A percentile compares a stretch with the other conserved stretches of the same genome.
Evolutionary conservation across 2,329 filamentous ascomycete genomes (phyloP).

Genomic region (Podosphaera fusca): DNA sequence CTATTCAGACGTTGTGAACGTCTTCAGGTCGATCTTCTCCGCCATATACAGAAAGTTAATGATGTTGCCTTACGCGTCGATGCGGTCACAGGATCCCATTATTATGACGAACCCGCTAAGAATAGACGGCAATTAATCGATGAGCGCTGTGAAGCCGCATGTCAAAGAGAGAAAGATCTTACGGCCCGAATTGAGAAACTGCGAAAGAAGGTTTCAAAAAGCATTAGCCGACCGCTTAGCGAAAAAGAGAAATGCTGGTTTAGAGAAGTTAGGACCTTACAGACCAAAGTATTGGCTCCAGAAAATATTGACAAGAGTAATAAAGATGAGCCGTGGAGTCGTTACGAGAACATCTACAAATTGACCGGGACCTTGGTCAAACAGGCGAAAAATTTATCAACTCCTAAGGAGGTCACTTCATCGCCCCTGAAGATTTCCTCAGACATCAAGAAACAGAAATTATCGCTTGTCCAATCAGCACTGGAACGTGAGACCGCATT

Average conservation of each 20-base stretch:
- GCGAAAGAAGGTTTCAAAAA: slow-evolving; percentile 25
- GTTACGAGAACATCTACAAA: slow-evolving; percentile 27
- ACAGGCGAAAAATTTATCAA: slow-evolving; percentile 11
- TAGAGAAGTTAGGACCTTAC: slow-evolving; percentile 26
- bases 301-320: slow-evolving; percentile 3
- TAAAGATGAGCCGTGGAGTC: slow-evolving; percentile 27
- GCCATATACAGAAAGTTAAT: slow-evolving; percentile 42
- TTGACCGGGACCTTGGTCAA: slow-evolving; percentile 19
- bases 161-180: slow-evolving; percentile 32
- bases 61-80: slow-evolving; percentile 45
- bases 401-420: slow-evolving; percentile 4
- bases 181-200: slow-evolving; percentile 36
- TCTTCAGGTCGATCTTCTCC: slow-evolving; percentile 41
- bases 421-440: slow-evolving; percentile 24
- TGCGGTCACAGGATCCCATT: slow-evolving; percentile 35
- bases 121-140: slow-evolving; percentile 33
- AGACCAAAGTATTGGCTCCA: slow-evolving; percentile 16
- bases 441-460: slow-evolving; percentile 37
- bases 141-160: slow-evolving; percentile 29
- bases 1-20: slow-evolving; percentile 48
- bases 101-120: slow-evolving; percentile 24
- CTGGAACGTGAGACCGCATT: slow-evolving; percentile 44
- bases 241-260: slow-evolving; percentile 38
- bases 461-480: slow-evolving; percentile 37
- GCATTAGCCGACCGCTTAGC: slow-evolving; percentile 28